Evolutionary conservation across 1,284 basidiomycete species (phyloP), one percentile per base, ranked within the genome.

Genomic region (Tilletia caries): DNA sequence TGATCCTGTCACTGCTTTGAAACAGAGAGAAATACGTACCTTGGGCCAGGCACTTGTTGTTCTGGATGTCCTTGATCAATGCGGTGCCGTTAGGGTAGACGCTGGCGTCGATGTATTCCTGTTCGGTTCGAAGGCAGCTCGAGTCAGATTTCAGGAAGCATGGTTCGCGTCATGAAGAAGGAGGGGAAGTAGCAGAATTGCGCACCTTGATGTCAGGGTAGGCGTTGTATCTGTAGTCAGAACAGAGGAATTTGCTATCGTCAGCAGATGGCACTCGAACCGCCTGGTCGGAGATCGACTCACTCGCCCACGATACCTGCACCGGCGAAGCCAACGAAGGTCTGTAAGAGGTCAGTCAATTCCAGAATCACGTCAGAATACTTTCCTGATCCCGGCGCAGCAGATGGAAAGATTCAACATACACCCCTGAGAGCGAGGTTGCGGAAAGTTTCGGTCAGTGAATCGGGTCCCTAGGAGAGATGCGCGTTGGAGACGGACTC

Each of bases 241-340:
- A 71, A 52, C 76, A 72, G 12, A 71, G 70, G 4, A 54, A 43
- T 1, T 65, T 64, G 0, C 76, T 6, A 50, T 20, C 48, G 23
- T n/a, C n/a, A n/a, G n/a, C n/a, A 50, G 18, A 8, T 58, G 2
- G 20, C 3, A 29, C 3, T 10, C 23, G 18, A n/a, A 41, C 52
- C 23, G 10, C 18, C 13, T 10, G 23, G 13, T 5, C 18, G 23
- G 52, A 10, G 20, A 29, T 27, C 3, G 3, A 58, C 54, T 58
- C 29, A 58, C 58, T 33, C 41, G 29, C 79, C 79, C 0, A 70
- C 70, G 10, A 81, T 64, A 44, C 78, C 79, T 1, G 76, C 72
- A 4, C 74, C 23, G 23, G 75, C 76, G 65, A 81, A 78, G 1
- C 78, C 78, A 23, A 79, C 71, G 48, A 74, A 76, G 29, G 64